Evolutionary conservation across 108 stramenopile species (phyloP), one percentile per base, ranked within the genome.

Genomic region (Fistulifera pelliculosa): DNA sequence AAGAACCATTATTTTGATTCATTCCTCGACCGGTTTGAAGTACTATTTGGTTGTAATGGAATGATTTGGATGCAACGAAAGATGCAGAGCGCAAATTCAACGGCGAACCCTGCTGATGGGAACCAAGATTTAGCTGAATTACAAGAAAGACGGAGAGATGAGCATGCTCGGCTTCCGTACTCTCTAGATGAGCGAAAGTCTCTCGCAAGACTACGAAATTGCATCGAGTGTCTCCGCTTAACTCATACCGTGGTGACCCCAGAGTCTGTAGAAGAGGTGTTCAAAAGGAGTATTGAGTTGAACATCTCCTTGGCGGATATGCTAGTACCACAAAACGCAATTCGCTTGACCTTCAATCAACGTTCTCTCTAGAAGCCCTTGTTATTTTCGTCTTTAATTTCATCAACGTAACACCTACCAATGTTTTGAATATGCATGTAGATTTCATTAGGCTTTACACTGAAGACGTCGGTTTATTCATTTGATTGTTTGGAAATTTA

Each of bases 1-100:
- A 83, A 79, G 52, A 79, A 83, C 60, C 94, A 97, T 66, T 74
- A 65, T 53, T 53, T 43, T 55, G 52, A 52, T 62, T 72, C 76
- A 19, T 26, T 74, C 26, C 54, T 81, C 24, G 60, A 73, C 22
- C 67, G 58, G 15, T 60, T 73, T 19, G 71, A 75, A 43, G 76
- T 74, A 23, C 62, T 74, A 62, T 89, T 47, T 82, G 93, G 93
- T 16, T 67, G 72, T 43, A 94, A 94, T 61, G 93, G 93, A 5
- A 65, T 75, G 23, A 81, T 90, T 41, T 94, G 93, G 93, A 82
- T 94, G 23, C 93, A 94, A 62, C 68, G 93, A 43, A 54, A 41
- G 52, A 47, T 52, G 41, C 66, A 47, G 67, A 68, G 40, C 53
- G 25, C 54, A 25, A 24, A 41, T 26, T 27, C 24, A 56, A 24